Evolutionary conservation across 208 protist genomes (phyloP), one percentile per base, ranked within the genome.

Genomic region (Trypanosoma conorhini): DNA sequence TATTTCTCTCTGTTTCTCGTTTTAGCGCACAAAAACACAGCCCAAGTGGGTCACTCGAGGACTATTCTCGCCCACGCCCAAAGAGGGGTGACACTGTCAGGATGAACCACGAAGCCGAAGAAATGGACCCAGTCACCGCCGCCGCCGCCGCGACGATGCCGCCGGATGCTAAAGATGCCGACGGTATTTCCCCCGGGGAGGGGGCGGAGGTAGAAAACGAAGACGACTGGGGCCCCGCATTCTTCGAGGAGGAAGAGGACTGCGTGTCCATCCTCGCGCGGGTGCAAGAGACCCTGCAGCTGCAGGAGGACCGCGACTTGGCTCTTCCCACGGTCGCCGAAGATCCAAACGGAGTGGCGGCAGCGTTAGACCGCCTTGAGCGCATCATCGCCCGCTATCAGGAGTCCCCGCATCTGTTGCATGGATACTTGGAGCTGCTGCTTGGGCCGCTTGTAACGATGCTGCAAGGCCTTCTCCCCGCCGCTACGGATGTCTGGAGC

Each of bases 321-420:
- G 63, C 87, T 30, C 71, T 92, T 42, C 82, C 86, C n/a, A 81
- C 90, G 4, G 71, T 85, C 21, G 84, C 82, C 8, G 65, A 82
- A 51, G 87, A 88, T 30, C 82, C 90, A 1, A 50, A 83, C 10
- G 91, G 91, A 5, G 82, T 79, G 22, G 87, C 89, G 38, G 80
- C 80, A 0, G 64, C 86, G 54, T 28, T 96, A 44, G 80, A 92
- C 57, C 76, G 81, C 33, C 72, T 96, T n/a, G 69, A 79, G 15
- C 74, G 78, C 40, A 87, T 93, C 7, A 52, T 98, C 1, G 88
- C 95, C 26, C 86, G 89, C 42, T 99, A 99, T 74, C 97, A 98
- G 67, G 96, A 99, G 82, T 88, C 87, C 73, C 88, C 97, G 21
- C 85, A 95, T 61, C 77, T 99, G 19, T 85, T 99, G 10, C 89